Conservation (phyloP, 73 alveolate genomes). For the Paramecium sonneborni region DNA sequence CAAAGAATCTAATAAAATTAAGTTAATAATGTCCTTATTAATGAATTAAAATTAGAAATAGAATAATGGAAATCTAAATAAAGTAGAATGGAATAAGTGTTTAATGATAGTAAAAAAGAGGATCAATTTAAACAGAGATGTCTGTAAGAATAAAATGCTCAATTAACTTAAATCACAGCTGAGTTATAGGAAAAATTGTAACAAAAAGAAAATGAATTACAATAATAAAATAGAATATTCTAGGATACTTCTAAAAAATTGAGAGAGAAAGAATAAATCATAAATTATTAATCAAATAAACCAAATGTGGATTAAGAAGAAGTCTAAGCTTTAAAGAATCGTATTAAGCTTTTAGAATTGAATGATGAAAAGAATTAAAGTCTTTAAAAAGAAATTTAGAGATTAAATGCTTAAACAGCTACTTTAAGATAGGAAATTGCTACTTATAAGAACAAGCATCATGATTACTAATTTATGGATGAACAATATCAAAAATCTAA, state of each 20-base stretch:
- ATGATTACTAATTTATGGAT: slow-evolving; percentile 22
- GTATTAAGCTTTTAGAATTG: background rate
- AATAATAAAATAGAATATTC: background rate
- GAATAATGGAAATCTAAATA: slow-evolving; percentile 3
- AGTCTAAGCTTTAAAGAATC: background rate
- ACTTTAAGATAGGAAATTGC: background rate
- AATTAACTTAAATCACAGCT: background rate
- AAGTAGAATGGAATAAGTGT: background rate
- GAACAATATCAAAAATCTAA: background rate
- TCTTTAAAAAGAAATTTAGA: background rate
- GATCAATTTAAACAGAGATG: background rate
- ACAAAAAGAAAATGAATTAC: background rate
- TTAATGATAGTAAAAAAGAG: background rate
- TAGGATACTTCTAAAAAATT: background rate
- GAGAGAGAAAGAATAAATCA: background rate
- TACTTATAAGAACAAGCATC: background rate
- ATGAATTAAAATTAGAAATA: background rate
- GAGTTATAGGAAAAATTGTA: background rate
- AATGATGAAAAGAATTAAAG: background rate
- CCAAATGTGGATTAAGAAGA: background rate
- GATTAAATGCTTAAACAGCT: background rate
- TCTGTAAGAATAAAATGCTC: background rate
- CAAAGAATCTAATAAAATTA: background rate
- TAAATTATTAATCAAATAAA: background rate
- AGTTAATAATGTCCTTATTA: background rate